phyloP scores from a whole-genome alignment of 2,329 filamentous ascomycete species.

The Hortaea sp. region DNA sequence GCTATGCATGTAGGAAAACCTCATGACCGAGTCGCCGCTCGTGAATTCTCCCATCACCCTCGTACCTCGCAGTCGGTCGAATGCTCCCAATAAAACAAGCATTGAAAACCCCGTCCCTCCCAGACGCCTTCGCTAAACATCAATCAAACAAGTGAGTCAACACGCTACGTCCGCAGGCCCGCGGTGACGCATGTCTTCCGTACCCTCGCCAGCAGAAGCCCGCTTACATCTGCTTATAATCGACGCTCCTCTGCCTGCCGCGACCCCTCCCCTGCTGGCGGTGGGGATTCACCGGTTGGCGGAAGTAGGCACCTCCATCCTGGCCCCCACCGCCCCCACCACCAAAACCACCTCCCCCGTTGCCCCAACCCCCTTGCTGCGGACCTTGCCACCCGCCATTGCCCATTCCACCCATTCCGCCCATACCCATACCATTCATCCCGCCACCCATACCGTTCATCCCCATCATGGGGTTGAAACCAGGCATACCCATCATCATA shows the following conservation, averaged over 20 bases:
- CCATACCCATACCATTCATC: conserved; percentile 17
- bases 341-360: conserved; percentile 21
- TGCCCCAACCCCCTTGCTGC: conserved; percentile 11
- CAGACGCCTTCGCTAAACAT: too few relatives aligned
- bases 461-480: conserved; percentile 19
- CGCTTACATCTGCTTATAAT: conserved; percentile 69
- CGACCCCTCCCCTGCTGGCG: conserved; percentile 74
- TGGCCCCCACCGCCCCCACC: conserved; percentile 13
- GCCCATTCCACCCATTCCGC: conserved; percentile 25
- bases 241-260: conserved; percentile 65
- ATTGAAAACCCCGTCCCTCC: too few relatives aligned
- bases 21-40: too few relatives aligned
- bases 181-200: too few relatives aligned
- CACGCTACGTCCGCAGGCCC: too few relatives aligned
- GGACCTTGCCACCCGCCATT: conserved; percentile 10
- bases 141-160: too few relatives aligned
- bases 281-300: conserved; percentile 91
- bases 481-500: conserved; percentile 14
- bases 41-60: too few relatives aligned
- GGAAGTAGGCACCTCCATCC: conserved; percentile 86
- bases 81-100: too few relatives aligned
- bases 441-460: conserved; percentile 10
- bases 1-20: too few relatives aligned
- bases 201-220: too few relatives aligned
- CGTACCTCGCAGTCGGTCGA: too few relatives aligned